Conservation (phyloP, 1,139 yeast genomes). For the Pichia sp. region DNA sequence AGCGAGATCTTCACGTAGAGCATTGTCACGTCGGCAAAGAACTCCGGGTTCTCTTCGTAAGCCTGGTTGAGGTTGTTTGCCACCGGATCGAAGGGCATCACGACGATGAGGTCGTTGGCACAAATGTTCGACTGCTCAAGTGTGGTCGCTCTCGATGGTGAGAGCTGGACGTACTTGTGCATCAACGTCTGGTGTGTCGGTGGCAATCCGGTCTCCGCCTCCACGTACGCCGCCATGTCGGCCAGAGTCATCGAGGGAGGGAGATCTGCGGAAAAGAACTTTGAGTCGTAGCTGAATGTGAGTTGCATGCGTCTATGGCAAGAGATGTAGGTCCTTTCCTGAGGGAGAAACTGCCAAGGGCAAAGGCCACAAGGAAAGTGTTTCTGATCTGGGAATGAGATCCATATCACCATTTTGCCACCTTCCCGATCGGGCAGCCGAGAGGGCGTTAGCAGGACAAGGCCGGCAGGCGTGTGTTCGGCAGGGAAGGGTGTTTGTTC, state of each 20-base stretch:
- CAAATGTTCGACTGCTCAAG: slow-evolving; percentile 11
- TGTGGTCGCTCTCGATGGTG: slow-evolving; percentile 12
- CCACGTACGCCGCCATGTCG: slow-evolving; percentile 74
- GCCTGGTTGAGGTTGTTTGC: slow-evolving; percentile 57
- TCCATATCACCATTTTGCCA: slow-evolving; percentile 5
- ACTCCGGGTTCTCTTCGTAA: slow-evolving; percentile 83
- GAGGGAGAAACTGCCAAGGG: too few relatives aligned
- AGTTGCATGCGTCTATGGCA: slow-evolving; percentile 10
- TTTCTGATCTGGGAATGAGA: too few relatives aligned
- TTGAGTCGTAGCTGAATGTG: slow-evolving; percentile 8
- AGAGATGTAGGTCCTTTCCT: too few relatives aligned
- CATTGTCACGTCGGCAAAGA: slow-evolving; percentile 78
- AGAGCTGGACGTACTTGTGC: slow-evolving; percentile 11
- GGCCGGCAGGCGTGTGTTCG: neutral
- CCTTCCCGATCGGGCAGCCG: slow-evolving; percentile 7
- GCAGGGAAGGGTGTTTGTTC: neutral
- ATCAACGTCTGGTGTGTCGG: slow-evolving; percentile 16
- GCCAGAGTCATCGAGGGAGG: slow-evolving; percentile 58
- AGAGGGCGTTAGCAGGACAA: neutral
- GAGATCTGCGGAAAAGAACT: slow-evolving; percentile 12
- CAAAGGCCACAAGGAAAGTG: too few relatives aligned
- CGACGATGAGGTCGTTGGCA: slow-evolving; percentile 12
- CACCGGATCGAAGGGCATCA: slow-evolving; percentile 16
- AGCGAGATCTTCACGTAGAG: slow-evolving; percentile 72
- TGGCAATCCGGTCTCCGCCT: slow-evolving; percentile 53